These are phyloP conservation scores for Voacanga thouarsii DNA, from an alignment of 257 asterid species.

Conservation along the genomic window DNA sequence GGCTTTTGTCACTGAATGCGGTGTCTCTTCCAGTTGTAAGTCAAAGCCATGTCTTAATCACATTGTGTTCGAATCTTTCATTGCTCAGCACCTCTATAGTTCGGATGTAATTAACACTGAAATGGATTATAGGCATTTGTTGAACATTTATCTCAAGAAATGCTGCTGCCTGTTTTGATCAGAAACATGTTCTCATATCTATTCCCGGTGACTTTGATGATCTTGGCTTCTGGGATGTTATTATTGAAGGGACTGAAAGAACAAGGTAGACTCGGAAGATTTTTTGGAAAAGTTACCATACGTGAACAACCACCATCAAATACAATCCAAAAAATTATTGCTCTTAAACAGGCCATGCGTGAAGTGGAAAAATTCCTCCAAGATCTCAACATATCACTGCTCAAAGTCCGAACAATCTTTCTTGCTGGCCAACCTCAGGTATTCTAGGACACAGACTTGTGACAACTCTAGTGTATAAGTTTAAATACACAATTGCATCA, in stretches of 20 bases:
- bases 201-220: slow-evolving; percentile 72
- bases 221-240: slow-evolving; percentile 69
- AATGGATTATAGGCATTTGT: not conserved
- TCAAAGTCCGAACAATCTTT: slow-evolving; percentile 72
- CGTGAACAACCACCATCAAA: slow-evolving; percentile 95
- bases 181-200: slow-evolving; percentile 77
- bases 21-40: not conserved
- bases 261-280: slow-evolving; percentile 97
- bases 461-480: not conserved
- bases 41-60: not conserved
- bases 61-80: not conserved
- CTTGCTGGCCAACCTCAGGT: slow-evolving; percentile 98
- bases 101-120: not conserved
- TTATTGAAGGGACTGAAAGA: slow-evolving; percentile 86
- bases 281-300: slow-evolving; percentile 81
- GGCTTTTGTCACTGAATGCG: not conserved
- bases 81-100: not conserved
- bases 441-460: slow-evolving; percentile 2
- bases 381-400: slow-evolving; percentile 72
- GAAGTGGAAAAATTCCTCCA: slow-evolving; percentile 85
- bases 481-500: not conserved
- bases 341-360: slow-evolving; percentile 86
- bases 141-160: slow-evolving; percentile 8
- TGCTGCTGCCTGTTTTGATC: slow-evolving; percentile 23
- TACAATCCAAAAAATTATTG: slow-evolving; percentile 86